Percentiles rank a stretch among this genome's conserved stretches.
phyloP scores from a whole-genome alignment of 2,329 filamentous ascomycete species.

The Ceratocystis eucalypticola region DNA sequence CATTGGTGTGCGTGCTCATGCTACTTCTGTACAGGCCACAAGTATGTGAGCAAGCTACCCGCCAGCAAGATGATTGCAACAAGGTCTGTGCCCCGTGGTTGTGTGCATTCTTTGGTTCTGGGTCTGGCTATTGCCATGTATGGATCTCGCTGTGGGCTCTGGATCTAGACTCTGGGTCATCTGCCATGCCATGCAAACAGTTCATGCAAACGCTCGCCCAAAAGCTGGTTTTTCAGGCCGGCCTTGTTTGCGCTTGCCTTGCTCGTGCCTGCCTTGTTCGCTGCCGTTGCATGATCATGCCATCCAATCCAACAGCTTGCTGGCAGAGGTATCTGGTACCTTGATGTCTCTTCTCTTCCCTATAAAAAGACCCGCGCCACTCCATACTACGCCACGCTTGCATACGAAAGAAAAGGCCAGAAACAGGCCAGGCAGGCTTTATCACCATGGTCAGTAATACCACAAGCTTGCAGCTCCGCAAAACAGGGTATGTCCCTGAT shows the following conservation, averaged over 20 bases:
- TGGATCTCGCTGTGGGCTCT: no score
- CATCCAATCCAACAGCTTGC: background rate
- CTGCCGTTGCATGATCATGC: background rate
- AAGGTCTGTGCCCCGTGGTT: background rate
- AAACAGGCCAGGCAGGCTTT: no score
- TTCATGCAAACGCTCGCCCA: background rate
- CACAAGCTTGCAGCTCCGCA: background rate
- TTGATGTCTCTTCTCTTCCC: background rate
- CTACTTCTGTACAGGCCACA: background rate
- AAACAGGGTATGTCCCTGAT: background rate
- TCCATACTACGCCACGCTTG: background rate
- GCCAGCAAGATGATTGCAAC: background rate
- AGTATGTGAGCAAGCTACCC: background rate
- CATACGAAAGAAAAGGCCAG: no score
- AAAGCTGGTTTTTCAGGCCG: background rate
- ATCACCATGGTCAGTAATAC: no score
- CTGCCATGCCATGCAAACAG: background rate
- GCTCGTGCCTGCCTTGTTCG: background rate
- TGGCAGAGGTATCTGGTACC: background rate
- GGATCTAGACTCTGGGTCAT: background rate
- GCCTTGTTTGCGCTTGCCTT: background rate
- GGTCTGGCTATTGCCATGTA: no score
- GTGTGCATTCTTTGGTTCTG: background rate
- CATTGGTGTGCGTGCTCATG: no score
- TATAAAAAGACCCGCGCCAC: background rate